These are phyloP conservation scores for Epichloe uncinata DNA, from an alignment of 2,329 filamentous ascomycete species.

Conservation along the genomic window DNA sequence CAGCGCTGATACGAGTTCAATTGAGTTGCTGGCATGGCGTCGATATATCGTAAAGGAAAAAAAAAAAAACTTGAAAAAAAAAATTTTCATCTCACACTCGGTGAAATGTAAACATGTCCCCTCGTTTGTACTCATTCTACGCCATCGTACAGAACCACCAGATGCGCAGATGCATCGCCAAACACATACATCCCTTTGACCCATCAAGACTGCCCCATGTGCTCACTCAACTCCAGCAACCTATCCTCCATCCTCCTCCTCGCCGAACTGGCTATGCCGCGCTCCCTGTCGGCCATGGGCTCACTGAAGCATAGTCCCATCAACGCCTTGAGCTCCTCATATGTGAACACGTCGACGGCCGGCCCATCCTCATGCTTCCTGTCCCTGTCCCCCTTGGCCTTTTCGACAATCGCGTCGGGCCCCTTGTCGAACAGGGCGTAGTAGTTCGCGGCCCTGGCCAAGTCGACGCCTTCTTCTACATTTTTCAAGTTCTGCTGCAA, in stretches of 20 bases:
- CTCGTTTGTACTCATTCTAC: neutral
- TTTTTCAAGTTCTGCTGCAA: conserved; percentile 96
- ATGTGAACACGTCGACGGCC: conserved; percentile 37
- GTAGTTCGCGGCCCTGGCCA: conserved; percentile 52
- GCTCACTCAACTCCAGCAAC: conserved; percentile 55
- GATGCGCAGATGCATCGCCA: neutral
- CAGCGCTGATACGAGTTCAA: neutral
- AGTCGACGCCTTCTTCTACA: conserved; percentile 57
- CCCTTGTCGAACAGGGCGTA: conserved; percentile 56
- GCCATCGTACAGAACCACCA: neutral
- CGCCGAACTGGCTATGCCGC: conserved; percentile 53
- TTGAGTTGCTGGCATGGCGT: no score
- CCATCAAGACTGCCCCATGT: conserved; percentile 47
- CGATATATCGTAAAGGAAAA: no score
- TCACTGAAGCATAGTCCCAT: conserved; percentile 58
- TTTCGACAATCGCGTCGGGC: conserved; percentile 48
- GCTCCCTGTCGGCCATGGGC: conserved; percentile 49
- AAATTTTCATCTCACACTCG: no score
- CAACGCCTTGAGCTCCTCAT: conserved; percentile 53
- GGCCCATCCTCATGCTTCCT: conserved; percentile 19
- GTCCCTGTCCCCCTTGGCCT: conserved; percentile 38
- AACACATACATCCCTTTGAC: neutral
- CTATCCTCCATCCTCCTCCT: conserved; percentile 59
- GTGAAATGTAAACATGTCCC: neutral
- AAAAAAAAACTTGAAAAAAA: no score